phyloP scores from a whole-genome alignment of 441 rosid genomes.

The Pelargonium cotyledonis region DNA sequence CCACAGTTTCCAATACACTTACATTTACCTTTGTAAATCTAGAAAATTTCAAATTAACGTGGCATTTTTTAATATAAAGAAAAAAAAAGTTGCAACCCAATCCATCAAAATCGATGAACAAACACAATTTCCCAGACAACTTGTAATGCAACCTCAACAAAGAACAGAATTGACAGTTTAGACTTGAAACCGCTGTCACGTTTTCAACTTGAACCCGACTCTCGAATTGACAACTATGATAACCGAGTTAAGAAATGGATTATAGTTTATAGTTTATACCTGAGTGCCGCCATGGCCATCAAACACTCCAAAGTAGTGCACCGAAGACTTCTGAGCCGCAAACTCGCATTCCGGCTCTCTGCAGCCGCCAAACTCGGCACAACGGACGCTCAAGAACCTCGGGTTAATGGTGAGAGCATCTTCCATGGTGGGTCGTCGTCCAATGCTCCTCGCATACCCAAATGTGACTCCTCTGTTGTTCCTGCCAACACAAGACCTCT shows the following conservation, averaged over 20 bases:
- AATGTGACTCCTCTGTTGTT: slow-evolving; percentile 1
- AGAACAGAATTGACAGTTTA: no score
- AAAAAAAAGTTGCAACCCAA: no score
- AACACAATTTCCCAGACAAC: no score
- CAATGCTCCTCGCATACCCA: neutral
- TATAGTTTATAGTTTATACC: neutral
- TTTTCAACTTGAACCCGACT: no score
- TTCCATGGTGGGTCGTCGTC: neutral
- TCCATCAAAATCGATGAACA: no score
- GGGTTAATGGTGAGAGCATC: neutral
- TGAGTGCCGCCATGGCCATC: slow-evolving; percentile 7
- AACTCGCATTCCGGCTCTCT: neutral
- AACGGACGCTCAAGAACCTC: neutral
- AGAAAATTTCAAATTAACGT: no score
- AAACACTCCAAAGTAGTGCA: slow-evolving; percentile 2
- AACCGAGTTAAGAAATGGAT: neutral
- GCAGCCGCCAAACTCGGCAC: neutral
- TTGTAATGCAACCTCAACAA: no score
- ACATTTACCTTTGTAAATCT: no score
- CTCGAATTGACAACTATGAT: no score
- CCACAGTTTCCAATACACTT: no score
- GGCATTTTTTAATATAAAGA: no score
- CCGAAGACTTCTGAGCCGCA: neutral
- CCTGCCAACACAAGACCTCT: neutral
- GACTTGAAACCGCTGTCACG: no score